Evolutionary conservation across 2,329 filamentous ascomycete genomes (phyloP).

Genomic region (Alternaria longipes): DNA sequence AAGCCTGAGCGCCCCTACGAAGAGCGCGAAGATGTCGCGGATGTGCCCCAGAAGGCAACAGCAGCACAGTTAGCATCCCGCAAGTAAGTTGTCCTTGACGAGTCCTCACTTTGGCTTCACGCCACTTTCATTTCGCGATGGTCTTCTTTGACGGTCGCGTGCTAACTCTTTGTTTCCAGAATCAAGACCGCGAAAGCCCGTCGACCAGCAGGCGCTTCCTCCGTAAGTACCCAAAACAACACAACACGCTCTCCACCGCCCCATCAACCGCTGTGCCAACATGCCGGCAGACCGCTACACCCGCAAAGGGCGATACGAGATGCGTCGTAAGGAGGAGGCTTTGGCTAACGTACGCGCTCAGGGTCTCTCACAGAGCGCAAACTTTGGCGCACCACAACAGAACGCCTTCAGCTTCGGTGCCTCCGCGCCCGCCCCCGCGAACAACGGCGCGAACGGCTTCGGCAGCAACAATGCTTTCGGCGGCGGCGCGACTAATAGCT

Average conservation of each 20-base stretch:
- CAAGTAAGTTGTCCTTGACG: slow-evolving; percentile 58
- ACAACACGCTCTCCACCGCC: slow-evolving; percentile 11
- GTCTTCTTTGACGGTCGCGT: slow-evolving; percentile 15
- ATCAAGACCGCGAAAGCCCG: slow-evolving; percentile 41
- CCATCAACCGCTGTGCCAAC: slow-evolving; percentile 8
- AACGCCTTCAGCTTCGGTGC: slow-evolving; percentile 38
- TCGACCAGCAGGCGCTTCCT: slow-evolving; percentile 33
- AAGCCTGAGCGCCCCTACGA: slow-evolving; percentile 39
- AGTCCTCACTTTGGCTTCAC: background rate
- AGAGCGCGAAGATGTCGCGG: slow-evolving; percentile 50
- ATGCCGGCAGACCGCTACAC: slow-evolving; percentile 18
- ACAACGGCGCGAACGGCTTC: slow-evolving; percentile 21
- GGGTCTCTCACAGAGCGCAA: slow-evolving; percentile 34
- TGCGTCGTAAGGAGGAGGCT: slow-evolving; percentile 18
- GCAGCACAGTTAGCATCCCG: slow-evolving; percentile 64
- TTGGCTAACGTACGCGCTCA: slow-evolving; percentile 33
- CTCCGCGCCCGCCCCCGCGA: slow-evolving; percentile 27
- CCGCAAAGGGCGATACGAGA: slow-evolving; percentile 17
- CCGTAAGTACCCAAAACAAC: slow-evolving; percentile 36
- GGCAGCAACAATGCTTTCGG: slow-evolving; percentile 28
- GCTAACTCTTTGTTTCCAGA: slow-evolving; percentile 34
- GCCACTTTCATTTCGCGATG: background rate
- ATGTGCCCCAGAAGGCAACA: slow-evolving; percentile 61
- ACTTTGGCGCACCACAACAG: slow-evolving; percentile 29
- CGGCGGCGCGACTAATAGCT: slow-evolving; percentile 39